Evolutionary conservation across 495 filamentous ascomycete genomes (phyloP), one percentile per base, ranked within the genome.

Genomic region (Aspergillus bertholletiae): DNA sequence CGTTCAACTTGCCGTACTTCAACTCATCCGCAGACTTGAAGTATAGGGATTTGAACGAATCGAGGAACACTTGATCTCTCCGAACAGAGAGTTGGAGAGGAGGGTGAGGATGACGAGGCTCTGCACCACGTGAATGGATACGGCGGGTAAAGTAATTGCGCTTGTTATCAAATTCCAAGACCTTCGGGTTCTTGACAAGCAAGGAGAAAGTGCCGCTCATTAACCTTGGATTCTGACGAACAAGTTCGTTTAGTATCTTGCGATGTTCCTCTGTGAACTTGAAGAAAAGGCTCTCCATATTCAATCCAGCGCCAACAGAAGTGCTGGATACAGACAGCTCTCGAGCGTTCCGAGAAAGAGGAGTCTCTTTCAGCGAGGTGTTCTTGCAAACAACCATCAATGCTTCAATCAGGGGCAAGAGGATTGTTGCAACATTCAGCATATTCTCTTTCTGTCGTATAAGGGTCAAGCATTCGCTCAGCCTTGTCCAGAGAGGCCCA

Each of bases 321-420:
- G 89, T 84, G 59, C 86, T 95, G 30, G 86, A 83, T 20, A 90
- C 73, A 21, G 86, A 81, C 61, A 92, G 75, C 47, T 93, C 87
- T 65, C 88, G 88, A 59, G 72, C 76, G 37, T 72, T 64, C 22
- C 85, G 84, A 53, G 78, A 73, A 15, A 80, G 57, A 2, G 81
- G 70, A 51, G 86, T 80, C 46, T 86, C 84, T 62, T 95, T 90
- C 35, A 93, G 72, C 2, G 90, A 89, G 15, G 85, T 89, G 69
- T 97, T 96, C 76, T 97, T 97, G 81, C 95, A 97, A 32, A 97
- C 92, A 48, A 99, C 95, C 95, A 99, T 97, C 59, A 99, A 77
- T 22, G 90, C 88, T 67, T 99, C 94, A 49, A 97, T 96, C 27
- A 97, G 74, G 22, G 94, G 95, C 27, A 97, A 77, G 23, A 99